Evolutionary conservation across 345 rosid genomes (phyloP).

Genomic region (Balakata baccata): DNA sequence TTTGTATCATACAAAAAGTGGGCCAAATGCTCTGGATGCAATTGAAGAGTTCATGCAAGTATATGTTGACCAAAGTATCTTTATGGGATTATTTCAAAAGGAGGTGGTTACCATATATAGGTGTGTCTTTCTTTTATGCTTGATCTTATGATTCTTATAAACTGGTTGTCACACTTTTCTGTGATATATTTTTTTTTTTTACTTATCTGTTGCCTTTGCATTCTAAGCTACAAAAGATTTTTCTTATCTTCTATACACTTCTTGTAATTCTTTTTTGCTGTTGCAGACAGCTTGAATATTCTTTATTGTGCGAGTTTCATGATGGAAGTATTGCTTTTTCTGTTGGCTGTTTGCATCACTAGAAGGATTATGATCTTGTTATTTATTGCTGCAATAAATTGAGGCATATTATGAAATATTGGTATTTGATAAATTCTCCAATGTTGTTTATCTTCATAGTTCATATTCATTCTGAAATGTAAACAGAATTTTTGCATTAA

Average conservation of each 20-base stretch:
- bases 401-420: not conserved
- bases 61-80: constrained; percentile 46
- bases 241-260: not conserved
- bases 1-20: constrained; percentile 41
- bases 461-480: not conserved
- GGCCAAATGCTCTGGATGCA: constrained; percentile 34
- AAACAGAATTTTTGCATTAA: not conserved
- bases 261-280: not conserved
- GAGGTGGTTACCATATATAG: constrained; percentile 44
- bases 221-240: not conserved
- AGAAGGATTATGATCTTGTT: not conserved
- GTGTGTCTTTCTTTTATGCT: constrained; percentile 27
- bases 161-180: not conserved
- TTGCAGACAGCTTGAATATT: not conserved
- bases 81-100: constrained; percentile 47
- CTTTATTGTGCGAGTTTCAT: not conserved
- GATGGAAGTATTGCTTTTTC: not conserved
- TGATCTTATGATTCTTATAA: not conserved
- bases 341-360: not conserved
- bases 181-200: not conserved
- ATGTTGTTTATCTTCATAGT: not conserved
- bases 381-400: not conserved
- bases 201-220: not conserved
- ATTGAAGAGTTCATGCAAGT: constrained; percentile 49
- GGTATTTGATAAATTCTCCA: not conserved